phyloP scores from a whole-genome alignment of 2,329 filamentous ascomycete genomes.

The Colletotrichum spinosum region DNA sequence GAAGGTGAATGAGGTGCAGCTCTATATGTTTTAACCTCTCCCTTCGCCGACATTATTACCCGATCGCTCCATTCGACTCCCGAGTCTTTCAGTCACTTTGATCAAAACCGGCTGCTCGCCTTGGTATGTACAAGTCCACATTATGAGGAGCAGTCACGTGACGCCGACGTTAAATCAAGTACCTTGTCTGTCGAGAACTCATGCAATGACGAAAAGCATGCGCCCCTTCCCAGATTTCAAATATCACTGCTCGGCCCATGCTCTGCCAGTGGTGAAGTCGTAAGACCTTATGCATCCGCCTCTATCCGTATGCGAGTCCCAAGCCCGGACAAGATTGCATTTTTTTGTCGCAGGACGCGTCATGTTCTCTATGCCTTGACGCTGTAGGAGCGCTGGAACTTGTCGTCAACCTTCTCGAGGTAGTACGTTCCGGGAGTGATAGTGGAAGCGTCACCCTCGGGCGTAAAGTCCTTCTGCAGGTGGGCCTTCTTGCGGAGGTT shows the following conservation, averaged over 20 bases:
- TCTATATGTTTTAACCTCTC: no score
- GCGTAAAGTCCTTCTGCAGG: slow-evolving; percentile 82
- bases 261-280: slow-evolving; percentile 27
- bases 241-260: slow-evolving; percentile 17
- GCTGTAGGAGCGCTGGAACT: slow-evolving; percentile 85
- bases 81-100: no score
- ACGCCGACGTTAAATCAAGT: not conserved
- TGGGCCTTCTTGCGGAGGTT: slow-evolving; percentile 85
- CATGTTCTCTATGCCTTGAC: slow-evolving; percentile 73
- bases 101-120: not conserved
- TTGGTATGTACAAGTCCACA: slow-evolving; percentile 24
- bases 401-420: slow-evolving; percentile 82
- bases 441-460: slow-evolving; percentile 74
- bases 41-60: no score
- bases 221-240: slow-evolving; percentile 26
- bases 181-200: slow-evolving; percentile 1
- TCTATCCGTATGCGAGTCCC: slow-evolving; percentile 31
- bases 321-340: slow-evolving; percentile 19
- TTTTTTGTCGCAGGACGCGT: not conserved
- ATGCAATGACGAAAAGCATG: no score
- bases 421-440: slow-evolving; percentile 79
- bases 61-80: no score
- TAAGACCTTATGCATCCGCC: slow-evolving; percentile 36
- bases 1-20: no score
- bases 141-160: slow-evolving; percentile 10